A percentile compares a stretch with the other conserved stretches of the same genome.
Conservation (phyloP, 2,329 filamentous ascomycete genomes). For the Metarhizium anisopliae region DNA sequence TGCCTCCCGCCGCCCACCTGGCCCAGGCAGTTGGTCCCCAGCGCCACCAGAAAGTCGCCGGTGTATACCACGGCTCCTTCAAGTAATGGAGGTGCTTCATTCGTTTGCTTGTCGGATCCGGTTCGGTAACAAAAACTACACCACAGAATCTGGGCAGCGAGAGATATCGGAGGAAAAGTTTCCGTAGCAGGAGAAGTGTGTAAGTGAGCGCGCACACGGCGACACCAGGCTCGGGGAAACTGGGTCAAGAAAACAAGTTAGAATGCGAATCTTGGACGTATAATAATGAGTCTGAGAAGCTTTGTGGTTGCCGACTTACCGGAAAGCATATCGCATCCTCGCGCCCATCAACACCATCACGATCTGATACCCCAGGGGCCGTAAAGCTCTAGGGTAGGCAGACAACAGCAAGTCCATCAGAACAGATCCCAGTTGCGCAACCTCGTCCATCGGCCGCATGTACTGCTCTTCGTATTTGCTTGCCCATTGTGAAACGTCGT, state of each 20-base stretch:
- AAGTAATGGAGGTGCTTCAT: conserved; percentile 43
- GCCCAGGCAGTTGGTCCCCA: conserved; percentile 51
- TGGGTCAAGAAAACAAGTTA: conserved; percentile 10
- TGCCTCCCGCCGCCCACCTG: conserved; percentile 31
- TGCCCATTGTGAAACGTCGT: conserved; percentile 39
- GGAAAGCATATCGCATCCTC: conserved; percentile 54
- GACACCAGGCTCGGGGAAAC: conserved; percentile 34
- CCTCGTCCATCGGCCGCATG: conserved; percentile 46
- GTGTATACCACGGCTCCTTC: conserved; percentile 56
- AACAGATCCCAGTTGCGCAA: conserved; percentile 45
- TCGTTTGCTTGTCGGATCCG: conserved; percentile 44
- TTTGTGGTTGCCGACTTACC: conserved; percentile 31
- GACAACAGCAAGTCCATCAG: conserved; percentile 53
- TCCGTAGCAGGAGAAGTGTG: conserved; percentile 40
- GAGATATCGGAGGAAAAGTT: conserved; percentile 47
- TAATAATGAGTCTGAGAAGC: not conserved
- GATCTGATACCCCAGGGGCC: conserved; percentile 38
- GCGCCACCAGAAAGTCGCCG: conserved; percentile 49
- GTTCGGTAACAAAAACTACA: conserved; percentile 31
- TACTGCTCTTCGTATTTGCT: conserved; percentile 46
- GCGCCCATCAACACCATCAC: conserved; percentile 55
- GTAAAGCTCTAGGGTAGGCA: conserved; percentile 38
- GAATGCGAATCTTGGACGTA: not conserved
- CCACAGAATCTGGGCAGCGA: conserved; percentile 45
- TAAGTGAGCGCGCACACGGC: conserved; percentile 31